Evolutionary conservation across 2,329 filamentous ascomycete species (phyloP).

Genomic region (Penicillium sp.): DNA sequence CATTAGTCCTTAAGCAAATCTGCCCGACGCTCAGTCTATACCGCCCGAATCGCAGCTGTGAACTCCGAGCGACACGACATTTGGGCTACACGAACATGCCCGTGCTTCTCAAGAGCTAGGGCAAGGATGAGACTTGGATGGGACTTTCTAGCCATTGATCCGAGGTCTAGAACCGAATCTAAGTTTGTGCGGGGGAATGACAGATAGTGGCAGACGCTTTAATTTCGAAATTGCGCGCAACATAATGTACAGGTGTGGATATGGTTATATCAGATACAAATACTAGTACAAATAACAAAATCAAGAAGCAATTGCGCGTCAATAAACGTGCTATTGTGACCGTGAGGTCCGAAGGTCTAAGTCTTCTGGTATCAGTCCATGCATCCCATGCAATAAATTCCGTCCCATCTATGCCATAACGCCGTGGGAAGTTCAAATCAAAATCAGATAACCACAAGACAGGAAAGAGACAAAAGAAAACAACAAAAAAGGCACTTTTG

Average conservation of each 20-base stretch:
- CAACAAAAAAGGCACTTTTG: conserved; percentile 28
- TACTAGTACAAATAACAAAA: conserved; percentile 14
- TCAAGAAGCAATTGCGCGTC: neutral
- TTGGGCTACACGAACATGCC: conserved; percentile 5
- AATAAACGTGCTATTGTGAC: conserved; percentile 32
- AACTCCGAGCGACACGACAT: conserved; percentile 14
- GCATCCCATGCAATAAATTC: conserved; percentile 37
- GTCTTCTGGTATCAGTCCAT: conserved; percentile 46
- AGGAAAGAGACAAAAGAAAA: neutral
- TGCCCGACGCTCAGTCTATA: conserved; percentile 26
- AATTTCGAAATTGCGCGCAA: conserved; percentile 5
- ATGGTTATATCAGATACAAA: neutral
- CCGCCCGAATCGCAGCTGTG: conserved; percentile 9
- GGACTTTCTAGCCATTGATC: neutral
- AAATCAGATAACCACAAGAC: conserved; percentile 17
- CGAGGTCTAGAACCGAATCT: conserved; percentile 13
- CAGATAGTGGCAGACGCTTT: conserved; percentile 11
- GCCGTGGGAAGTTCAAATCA: conserved; percentile 29
- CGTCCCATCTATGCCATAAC: conserved; percentile 45
- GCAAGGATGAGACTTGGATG: neutral
- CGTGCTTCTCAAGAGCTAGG: neutral
- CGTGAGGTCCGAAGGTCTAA: conserved; percentile 45
- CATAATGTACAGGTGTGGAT: conserved; percentile 25
- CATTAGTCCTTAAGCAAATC: conserved; percentile 29
- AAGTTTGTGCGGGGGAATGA: neutral